A percentile compares a stretch with the other conserved stretches of the same genome.
Conservation (phyloP, 495 filamentous ascomycete species). For the Hypoxylon fragiforme region DNA sequence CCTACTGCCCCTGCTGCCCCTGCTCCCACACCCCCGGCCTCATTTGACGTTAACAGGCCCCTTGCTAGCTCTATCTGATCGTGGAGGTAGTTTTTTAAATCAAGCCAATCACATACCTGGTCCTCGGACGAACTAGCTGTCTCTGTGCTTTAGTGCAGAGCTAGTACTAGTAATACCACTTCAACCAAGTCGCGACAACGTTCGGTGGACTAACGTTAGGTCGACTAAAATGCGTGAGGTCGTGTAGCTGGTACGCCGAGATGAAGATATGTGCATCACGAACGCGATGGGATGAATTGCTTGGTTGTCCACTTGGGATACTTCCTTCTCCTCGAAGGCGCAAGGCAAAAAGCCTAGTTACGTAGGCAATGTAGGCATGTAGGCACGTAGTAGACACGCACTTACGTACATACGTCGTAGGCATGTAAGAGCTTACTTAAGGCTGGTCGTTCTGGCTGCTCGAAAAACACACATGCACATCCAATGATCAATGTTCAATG, state of each 20-base stretch:
- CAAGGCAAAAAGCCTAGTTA: neutral
- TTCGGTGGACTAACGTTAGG: constrained; percentile 5
- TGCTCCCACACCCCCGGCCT: constrained; percentile 19
- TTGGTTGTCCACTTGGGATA: constrained; percentile 5
- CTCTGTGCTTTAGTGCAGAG: constrained; percentile 31
- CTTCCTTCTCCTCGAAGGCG: neutral
- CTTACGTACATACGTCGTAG: neutral
- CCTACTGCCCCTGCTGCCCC: constrained; percentile 17
- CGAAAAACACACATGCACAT: too few species aligned
- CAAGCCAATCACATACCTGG: constrained; percentile 29
- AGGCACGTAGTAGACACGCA: neutral
- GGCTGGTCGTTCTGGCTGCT: neutral
- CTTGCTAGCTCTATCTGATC: constrained; percentile 35
- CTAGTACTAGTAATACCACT: constrained; percentile 33
- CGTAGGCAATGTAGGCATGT: neutral
- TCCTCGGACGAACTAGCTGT: constrained; percentile 13
- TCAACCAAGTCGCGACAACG: constrained; percentile 18
- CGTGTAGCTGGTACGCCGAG: neutral
- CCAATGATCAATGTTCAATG: neutral
- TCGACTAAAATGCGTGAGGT: neutral
- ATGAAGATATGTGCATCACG: neutral
- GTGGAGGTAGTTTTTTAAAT: constrained; percentile 23
- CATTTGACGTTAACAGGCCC: constrained; percentile 14
- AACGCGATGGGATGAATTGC: constrained; percentile 15
- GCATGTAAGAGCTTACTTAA: neutral